These are phyloP conservation scores for Cordyceps militaris DNA, from an alignment of 2,329 filamentous ascomycete species.

Conservation along the genomic window DNA sequence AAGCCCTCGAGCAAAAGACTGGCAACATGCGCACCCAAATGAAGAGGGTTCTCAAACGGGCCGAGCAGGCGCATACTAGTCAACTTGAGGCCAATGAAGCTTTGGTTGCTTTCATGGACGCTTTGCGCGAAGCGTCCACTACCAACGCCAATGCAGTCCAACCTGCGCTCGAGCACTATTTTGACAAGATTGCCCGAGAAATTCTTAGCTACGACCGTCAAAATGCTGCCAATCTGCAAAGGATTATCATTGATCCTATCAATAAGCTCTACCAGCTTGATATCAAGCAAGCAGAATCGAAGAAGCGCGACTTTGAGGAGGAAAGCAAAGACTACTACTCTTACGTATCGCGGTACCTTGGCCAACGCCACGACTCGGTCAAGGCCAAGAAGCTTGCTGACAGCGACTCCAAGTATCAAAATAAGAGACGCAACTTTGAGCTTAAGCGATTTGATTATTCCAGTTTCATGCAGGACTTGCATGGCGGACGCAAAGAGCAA, in stretches of 20 bases:
- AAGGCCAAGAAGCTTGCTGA: constrained; percentile 96
- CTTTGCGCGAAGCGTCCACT: constrained; percentile 76
- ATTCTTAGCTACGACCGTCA: constrained; percentile 81
- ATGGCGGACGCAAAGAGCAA: constrained; percentile 96
- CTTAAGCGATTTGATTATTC: constrained; percentile 98
- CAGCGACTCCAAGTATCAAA: constrained; percentile 93
- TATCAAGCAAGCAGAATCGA: constrained; percentile 94
- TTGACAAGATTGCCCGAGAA: constrained; percentile 90
- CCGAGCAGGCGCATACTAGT: constrained; percentile 77
- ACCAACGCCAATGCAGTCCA: constrained; percentile 97
- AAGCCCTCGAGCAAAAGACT: constrained; percentile 91
- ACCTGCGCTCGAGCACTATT: constrained; percentile 94
- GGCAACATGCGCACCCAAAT: constrained; percentile 88
- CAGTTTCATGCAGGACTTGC: constrained; percentile 98
- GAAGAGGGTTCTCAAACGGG: constrained; percentile 91
- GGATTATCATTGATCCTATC: constrained; percentile 89
- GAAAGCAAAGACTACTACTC: constrained; percentile 98
- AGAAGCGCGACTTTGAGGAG: constrained; percentile 97
- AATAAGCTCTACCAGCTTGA: constrained; percentile 87
- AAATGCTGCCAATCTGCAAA: constrained; percentile 79
- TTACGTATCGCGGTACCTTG: constrained; percentile 92
- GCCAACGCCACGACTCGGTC: constrained; percentile 87
- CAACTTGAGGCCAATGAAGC: constrained; percentile 83
- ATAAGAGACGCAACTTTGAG: constrained; percentile 89
- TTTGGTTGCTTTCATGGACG: constrained; percentile 73